Percentiles rank a stretch among this genome's conserved stretches.
These are phyloP conservation scores for Globisporangium iwayamae DNA, from an alignment of 352 stramenopile genomes.

Conservation along the genomic window DNA sequence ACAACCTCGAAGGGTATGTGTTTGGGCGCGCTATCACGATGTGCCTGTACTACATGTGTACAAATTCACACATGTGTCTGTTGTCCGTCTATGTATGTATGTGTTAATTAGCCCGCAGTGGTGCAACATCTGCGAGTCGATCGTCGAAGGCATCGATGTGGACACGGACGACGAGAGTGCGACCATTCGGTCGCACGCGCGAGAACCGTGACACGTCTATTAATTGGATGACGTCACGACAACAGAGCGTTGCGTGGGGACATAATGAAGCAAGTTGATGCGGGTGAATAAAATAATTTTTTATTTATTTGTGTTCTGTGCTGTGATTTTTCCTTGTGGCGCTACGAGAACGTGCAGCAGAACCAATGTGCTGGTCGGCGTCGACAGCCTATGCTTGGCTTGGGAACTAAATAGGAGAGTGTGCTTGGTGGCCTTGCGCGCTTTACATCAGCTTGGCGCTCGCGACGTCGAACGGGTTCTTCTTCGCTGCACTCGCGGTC, in stretches of 20 bases:
- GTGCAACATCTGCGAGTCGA: too few species aligned
- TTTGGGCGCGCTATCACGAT: too few species aligned
- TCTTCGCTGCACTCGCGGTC: slow-evolving; percentile 15
- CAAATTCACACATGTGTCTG: too few species aligned
- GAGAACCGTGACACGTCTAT: neutral
- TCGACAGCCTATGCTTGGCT: neutral
- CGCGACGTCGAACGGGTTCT: slow-evolving; percentile 57
- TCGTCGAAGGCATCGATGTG: too few species aligned
- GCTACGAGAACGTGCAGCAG: neutral
- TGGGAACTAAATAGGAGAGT: slow-evolving; percentile 7
- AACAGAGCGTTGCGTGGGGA: neutral
- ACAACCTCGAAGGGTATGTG: too few species aligned
- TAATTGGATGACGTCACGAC: neutral
- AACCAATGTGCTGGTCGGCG: neutral
- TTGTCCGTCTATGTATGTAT: too few species aligned
- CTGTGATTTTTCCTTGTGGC: neutral
- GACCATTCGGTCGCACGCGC: neutral
- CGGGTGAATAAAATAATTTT: slow-evolving; percentile 11
- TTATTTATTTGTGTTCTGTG: neutral
- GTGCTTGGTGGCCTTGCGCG: neutral
- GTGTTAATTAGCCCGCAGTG: too few species aligned
- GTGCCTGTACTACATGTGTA: too few species aligned
- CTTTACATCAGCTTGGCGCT: slow-evolving; percentile 69
- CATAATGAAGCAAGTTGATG: neutral
- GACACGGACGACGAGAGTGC: too few species aligned